phyloP scores from a whole-genome alignment of 306 rosid species.

The Casuarina cunninghamiana region DNA sequence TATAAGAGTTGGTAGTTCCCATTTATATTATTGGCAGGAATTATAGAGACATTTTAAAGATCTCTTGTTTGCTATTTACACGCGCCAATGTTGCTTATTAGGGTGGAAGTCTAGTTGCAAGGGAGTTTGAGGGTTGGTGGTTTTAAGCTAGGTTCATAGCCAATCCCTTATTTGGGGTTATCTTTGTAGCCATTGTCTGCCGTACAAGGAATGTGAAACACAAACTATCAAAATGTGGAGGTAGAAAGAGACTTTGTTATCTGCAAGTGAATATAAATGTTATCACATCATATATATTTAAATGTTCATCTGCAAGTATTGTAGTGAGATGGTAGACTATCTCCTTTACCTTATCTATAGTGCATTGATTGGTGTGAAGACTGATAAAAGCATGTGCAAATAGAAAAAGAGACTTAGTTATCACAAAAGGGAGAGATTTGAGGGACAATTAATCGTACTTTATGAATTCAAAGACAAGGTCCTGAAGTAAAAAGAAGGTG shows the following conservation, averaged over 20 bases:
- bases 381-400: neutral
- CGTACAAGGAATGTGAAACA: too few relatives aligned
- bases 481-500: slow-evolving; percentile 14
- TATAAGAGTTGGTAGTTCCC: too few relatives aligned
- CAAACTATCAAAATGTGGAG: neutral
- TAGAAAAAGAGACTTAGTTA: neutral
- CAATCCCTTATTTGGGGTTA: neutral
- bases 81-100: neutral
- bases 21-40: too few relatives aligned
- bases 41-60: too few relatives aligned
- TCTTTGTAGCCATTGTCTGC: too few relatives aligned
- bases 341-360: neutral
- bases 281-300: neutral
- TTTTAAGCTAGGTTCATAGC: neutral
- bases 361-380: neutral
- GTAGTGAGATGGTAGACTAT: neutral
- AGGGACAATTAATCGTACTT: neutral
- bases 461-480: slow-evolving; percentile 1
- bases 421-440: neutral
- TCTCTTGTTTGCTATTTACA: too few relatives aligned
- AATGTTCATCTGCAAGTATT: neutral
- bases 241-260: neutral
- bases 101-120: neutral
- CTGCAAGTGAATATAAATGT: too few relatives aligned
- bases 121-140: neutral